Percentiles rank a stretch among this genome's conserved stretches.
These are phyloP conservation scores for Salix caprea DNA, from an alignment of 345 rosid species.

Conservation along the genomic window DNA sequence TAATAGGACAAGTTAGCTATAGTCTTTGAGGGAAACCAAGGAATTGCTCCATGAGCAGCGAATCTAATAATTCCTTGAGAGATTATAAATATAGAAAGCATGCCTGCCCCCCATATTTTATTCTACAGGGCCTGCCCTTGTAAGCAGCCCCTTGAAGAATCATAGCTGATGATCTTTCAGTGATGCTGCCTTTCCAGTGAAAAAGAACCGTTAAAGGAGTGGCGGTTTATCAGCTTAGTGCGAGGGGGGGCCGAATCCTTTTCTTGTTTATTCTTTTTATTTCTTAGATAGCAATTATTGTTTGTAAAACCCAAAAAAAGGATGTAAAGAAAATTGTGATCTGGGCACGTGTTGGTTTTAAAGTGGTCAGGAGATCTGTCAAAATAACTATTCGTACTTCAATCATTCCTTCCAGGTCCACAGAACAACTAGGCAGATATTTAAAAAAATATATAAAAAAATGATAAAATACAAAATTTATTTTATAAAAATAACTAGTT, in stretches of 20 bases:
- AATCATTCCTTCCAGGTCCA: too few relatives aligned
- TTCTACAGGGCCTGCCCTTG: background rate
- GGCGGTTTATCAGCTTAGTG: background rate
- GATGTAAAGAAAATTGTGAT: too few relatives aligned
- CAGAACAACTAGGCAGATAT: too few relatives aligned
- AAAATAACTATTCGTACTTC: too few relatives aligned
- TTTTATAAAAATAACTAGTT: too few relatives aligned
- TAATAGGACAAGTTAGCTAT: slow-evolving; percentile 27
- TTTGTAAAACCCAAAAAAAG: too few relatives aligned
- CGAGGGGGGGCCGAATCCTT: background rate
- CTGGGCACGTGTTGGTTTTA: too few relatives aligned
- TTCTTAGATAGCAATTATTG: background rate
- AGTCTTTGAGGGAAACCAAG: background rate
- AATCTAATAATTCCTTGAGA: slow-evolving; percentile 11
- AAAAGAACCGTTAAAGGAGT: background rate
- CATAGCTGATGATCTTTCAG: slow-evolving; percentile 5
- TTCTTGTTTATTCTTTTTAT: background rate
- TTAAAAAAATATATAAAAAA: too few relatives aligned
- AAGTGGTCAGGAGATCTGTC: too few relatives aligned
- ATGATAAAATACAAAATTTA: too few relatives aligned
- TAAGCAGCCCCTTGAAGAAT: slow-evolving; percentile 5
- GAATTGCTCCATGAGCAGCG: background rate
- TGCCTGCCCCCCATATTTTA: background rate
- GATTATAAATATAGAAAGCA: background rate
- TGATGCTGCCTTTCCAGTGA: background rate